These are phyloP conservation scores for Dacryopinax spathularia DNA, from an alignment of 768 basidiomycete species.

Conservation along the genomic window DNA sequence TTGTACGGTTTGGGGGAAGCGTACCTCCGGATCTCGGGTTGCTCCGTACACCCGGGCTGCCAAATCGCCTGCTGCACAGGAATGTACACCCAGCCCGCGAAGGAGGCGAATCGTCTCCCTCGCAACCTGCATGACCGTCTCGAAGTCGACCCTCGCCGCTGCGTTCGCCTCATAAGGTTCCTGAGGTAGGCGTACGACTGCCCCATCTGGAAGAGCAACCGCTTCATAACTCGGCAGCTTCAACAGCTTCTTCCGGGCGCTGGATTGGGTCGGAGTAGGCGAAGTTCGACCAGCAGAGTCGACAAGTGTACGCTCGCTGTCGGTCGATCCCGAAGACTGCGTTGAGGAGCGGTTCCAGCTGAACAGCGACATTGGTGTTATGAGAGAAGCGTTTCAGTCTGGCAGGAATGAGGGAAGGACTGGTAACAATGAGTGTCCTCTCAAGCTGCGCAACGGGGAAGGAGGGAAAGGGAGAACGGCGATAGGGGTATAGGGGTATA, in stretches of 20 bases:
- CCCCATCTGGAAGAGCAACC: neutral
- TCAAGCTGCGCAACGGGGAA: too few species aligned
- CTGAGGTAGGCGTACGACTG: neutral
- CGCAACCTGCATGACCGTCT: neutral
- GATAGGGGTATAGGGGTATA: too few species aligned
- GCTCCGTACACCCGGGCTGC: neutral
- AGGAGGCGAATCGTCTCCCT: neutral
- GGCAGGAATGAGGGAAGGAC: too few species aligned
- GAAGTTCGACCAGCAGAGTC: neutral
- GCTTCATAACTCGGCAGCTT: neutral
- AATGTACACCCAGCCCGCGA: neutral
- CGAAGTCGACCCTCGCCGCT: neutral
- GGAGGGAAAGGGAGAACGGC: too few species aligned
- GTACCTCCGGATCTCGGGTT: neutral
- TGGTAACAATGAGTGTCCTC: too few species aligned
- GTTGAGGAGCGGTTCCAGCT: neutral
- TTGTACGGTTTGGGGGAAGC: neutral
- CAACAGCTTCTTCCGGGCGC: neutral
- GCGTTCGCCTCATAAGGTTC: neutral
- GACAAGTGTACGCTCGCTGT: neutral
- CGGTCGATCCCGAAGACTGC: neutral
- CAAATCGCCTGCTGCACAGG: neutral
- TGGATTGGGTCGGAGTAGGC: neutral
- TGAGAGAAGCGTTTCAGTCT: too few species aligned
- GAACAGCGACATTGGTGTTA: too few species aligned